Evolutionary conservation across 2,329 filamentous ascomycete genomes (phyloP), one percentile per base, ranked within the genome.

Genomic region (Ceratocystis albifundus): DNA sequence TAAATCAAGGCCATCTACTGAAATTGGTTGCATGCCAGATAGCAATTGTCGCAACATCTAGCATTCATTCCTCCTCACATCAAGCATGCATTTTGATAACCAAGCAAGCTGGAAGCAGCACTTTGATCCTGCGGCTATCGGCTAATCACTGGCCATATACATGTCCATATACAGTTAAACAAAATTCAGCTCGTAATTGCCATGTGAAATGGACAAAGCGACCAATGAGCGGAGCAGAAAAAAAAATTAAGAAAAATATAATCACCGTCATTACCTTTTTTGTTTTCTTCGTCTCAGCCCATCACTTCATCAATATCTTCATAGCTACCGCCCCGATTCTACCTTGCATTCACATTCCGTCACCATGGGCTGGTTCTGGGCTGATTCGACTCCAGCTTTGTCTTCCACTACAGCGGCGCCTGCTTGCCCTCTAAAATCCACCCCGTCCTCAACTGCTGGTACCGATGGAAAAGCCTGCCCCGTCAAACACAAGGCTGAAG

Each of bases 351-450:
- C 44, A 28, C 61, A 64, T 62, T 70, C 55, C 32, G 2, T 53
- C 68, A 69, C 46, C 67, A 86, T 85, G 83, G 83, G 83, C 70
- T 85, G 83, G 83, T 86, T 86, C 71, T 86, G 83, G 83, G 80
- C 82, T 68, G 83, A 85, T 69, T 69, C 75, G 67, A 63, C 75
- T 59, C 72, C 78, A 65, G 70, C 75, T 22, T 69, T 74, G n/a
- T 46, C 69, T 62, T 67, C 64, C 4, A 8, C 15, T 25, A 30
- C 62, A 41, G n/a, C 66, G 8, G 30, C 69, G 4, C 48, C 66
- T 7, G 53, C 45, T 28, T 65, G 66, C 59, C 63, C 66, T 12
- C 25, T 66, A 32, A 68, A 66, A 28, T 59, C 64, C 66, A 46
- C 64, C 15, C 64, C 64, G 32, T 22, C 53, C 4, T 61, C 61